These are phyloP conservation scores for Mrakia blollopis DNA, from an alignment of 768 basidiomycete species.

Conservation along the genomic window DNA sequence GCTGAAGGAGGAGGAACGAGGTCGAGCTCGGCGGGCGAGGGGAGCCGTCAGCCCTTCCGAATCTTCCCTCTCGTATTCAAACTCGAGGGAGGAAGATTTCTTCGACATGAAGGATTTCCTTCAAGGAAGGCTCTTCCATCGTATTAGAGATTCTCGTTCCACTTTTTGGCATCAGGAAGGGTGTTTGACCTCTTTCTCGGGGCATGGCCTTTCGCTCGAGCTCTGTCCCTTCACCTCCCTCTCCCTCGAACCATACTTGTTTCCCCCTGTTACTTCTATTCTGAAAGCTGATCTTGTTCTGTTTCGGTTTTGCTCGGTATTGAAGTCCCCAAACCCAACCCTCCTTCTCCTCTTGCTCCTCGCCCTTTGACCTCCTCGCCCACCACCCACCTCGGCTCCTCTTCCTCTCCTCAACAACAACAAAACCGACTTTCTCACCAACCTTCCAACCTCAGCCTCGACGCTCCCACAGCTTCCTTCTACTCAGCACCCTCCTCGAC, in stretches of 20 bases:
- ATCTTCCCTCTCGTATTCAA: background rate
- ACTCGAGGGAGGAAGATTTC: too few species aligned
- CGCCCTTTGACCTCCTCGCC: too few species aligned
- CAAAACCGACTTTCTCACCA: background rate
- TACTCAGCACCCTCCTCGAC: slow-evolving; percentile 2
- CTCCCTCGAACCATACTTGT: too few species aligned
- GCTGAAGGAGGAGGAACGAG: background rate
- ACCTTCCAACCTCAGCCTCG: background rate
- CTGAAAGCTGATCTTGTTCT: too few species aligned
- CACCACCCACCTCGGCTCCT: background rate
- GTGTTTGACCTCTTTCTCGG: background rate
- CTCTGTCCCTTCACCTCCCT: background rate
- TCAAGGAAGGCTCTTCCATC: background rate
- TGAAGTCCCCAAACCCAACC: too few species aligned
- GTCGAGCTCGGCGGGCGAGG: background rate
- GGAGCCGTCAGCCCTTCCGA: background rate
- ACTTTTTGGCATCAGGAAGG: background rate
- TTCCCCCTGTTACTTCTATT: too few species aligned
- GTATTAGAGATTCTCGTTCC: background rate
- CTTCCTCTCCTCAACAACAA: background rate
- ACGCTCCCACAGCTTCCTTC: background rate
- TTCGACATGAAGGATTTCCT: too few species aligned
- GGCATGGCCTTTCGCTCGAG: background rate
- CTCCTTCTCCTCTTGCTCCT: too few species aligned
- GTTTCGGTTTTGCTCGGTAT: too few species aligned